Base-by-base conservation (phyloP, 345 rosid species). In the Hibiscus trionum region DNA sequence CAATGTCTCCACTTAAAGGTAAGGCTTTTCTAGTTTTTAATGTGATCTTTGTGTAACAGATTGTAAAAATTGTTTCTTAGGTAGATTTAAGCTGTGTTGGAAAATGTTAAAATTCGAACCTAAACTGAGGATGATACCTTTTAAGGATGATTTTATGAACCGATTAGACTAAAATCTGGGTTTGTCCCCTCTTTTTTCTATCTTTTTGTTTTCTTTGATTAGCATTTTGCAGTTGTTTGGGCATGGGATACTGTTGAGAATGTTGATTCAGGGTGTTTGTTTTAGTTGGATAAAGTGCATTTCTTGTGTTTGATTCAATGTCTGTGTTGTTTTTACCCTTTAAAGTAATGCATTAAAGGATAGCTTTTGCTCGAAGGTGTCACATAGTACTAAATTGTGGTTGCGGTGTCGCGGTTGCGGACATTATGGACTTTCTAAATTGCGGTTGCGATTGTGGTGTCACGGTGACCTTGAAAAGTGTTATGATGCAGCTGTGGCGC, bases 1-100 rank as follows among this genome's bases (percentile, higher is more conserved):
- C 72, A 72, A 83, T 83, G 86, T 78, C 86, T 76, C 86, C 84
- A 3, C 68, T 62, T 5, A 83, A 79, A 81, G 86, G 84, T 80
- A 72, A 46, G 66, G 11, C 0, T 62, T 14, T 7, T 61, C 10
- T 39, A 66, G 31, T 29, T 1, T 7, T 55, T 50, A 16, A 14
- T 15, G 55, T 3, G 3, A 66, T 12, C 24, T 33, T 44, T 24
- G 17, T 46, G 11, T 66, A 44, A 11, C 0, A 21, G 6, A 44
- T 21, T 16, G n/a, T 4, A 42, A 66, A 21, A 17, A 21, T 66
- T 44, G 56, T 66, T 21, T 44, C 52, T 21, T 65, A 12, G 53
- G 17, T 1, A 39, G 44, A 39, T 39, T 39, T 39, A 39, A 39
- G 44, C 10, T 39, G 44, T 39, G 44, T 39, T 17, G 15, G 26